phyloP scores from a whole-genome alignment of 192 early-diverging fungal species.

The Diversispora epigaea region DNA sequence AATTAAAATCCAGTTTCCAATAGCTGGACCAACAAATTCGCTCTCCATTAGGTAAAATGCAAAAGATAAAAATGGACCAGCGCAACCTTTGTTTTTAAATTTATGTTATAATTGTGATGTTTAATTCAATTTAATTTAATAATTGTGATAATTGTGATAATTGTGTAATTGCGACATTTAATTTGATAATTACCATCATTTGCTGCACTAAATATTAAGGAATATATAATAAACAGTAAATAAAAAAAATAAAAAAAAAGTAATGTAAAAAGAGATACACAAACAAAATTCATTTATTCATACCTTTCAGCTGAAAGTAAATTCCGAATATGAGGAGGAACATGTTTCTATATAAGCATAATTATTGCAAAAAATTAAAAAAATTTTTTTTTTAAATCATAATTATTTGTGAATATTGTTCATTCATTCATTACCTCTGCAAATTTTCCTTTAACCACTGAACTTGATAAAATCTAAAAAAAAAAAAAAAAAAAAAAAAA shows the following conservation, averaged over 20 bases:
- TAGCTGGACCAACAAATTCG: conserved; percentile 54
- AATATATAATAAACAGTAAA: conserved; percentile 18
- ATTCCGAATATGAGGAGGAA: conserved; percentile 73
- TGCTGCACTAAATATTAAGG: conserved; percentile 59
- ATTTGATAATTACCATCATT: conserved; percentile 69
- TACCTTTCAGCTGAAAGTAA: conserved; percentile 73
- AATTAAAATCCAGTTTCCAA: conserved; percentile 78
- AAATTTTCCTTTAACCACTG: conserved; percentile 91
- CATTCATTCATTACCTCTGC: conserved; percentile 46
- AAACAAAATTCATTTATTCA: too few species aligned
- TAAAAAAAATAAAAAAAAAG: background rate
- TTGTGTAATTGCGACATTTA: too few species aligned
- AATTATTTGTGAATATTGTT: too few species aligned
- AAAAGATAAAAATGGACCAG: conserved; percentile 80
- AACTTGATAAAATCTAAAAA: conserved; percentile 69
- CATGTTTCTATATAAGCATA: conserved; percentile 57
- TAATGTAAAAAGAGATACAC: too few species aligned
- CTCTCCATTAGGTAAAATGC: conserved; percentile 67
- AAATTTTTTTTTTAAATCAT: too few species aligned
- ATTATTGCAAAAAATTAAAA: too few species aligned
- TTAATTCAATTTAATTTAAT: too few species aligned
- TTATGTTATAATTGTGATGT: too few species aligned
- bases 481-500: too few species aligned
- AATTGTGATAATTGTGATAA: too few species aligned
- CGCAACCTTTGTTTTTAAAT: conserved; percentile 29